Conservation (phyloP, 2,329 filamentous ascomycete species). For the Nemania sp. region DNA sequence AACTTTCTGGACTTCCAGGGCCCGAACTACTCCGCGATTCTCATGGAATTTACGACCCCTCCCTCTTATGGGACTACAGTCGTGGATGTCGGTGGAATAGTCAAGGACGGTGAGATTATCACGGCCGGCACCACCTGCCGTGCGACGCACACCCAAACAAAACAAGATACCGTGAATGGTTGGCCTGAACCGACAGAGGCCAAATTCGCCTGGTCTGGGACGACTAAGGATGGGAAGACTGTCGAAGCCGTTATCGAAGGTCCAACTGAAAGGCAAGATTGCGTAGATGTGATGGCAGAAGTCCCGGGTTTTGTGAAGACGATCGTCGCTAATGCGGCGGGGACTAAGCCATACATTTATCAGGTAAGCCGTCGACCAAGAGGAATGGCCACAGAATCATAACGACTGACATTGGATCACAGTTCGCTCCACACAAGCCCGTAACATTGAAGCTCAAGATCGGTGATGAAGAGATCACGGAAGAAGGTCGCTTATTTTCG, state of each 20-base stretch:
- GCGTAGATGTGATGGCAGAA: conserved; percentile 95
- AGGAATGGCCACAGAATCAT: neutral
- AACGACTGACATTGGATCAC: conserved; percentile 28
- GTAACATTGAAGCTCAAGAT: conserved; percentile 81
- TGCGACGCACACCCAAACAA: conserved; percentile 70
- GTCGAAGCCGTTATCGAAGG: conserved; percentile 73
- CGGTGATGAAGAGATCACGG: conserved; percentile 75
- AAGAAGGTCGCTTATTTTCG: conserved; percentile 78
- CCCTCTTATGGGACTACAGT: conserved; percentile 86
- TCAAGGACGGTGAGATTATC: conserved; percentile 79
- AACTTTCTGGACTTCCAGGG: conserved; percentile 94
- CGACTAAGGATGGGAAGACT: conserved; percentile 73
- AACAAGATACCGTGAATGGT: conserved; percentile 75
- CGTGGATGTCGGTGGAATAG: conserved; percentile 82
- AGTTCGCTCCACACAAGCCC: conserved; percentile 72
- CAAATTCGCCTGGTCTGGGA: conserved; percentile 79
- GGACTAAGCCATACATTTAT: conserved; percentile 97
- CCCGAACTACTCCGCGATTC: conserved; percentile 79
- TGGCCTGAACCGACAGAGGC: conserved; percentile 86
- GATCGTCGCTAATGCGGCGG: conserved; percentile 84
- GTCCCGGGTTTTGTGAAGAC: conserved; percentile 95
- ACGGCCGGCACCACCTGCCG: conserved; percentile 69
- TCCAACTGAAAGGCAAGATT: conserved; percentile 70
- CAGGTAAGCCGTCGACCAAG: conserved; percentile 61
- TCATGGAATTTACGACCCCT: conserved; percentile 97